These are phyloP conservation scores for Microstroma glucosiphilum DNA, from an alignment of 1,284 basidiomycete species.

Conservation along the genomic window DNA sequence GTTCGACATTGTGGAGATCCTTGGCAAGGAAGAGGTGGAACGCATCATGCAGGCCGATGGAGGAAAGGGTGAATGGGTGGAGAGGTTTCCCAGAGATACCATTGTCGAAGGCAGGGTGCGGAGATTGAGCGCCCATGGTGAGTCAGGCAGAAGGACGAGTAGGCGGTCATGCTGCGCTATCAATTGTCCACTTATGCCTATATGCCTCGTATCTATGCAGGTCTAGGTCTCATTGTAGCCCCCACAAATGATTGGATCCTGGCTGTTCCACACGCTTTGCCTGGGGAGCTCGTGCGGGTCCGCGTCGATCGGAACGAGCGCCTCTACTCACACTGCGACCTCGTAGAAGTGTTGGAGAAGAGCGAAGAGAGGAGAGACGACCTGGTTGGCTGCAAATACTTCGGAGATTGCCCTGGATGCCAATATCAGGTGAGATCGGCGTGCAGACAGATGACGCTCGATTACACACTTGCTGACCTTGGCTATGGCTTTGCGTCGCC, in stretches of 20 bases:
- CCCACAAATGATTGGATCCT: slow-evolving; percentile 39
- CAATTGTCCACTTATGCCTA: too few species aligned
- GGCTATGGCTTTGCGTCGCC: not conserved
- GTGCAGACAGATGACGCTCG: not conserved
- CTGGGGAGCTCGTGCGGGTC: slow-evolving; percentile 35
- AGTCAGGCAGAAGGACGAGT: not conserved
- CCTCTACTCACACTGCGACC: slow-evolving; percentile 32
- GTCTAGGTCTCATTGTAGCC: slow-evolving; percentile 39
- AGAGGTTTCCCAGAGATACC: slow-evolving; percentile 28
- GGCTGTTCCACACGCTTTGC: slow-evolving; percentile 39
- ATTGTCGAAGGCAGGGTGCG: slow-evolving; percentile 32
- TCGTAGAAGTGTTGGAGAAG: slow-evolving; percentile 25
- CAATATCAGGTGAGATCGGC: slow-evolving; percentile 30
- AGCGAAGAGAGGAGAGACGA: slow-evolving; percentile 22
- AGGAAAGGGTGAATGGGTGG: slow-evolving; percentile 27
- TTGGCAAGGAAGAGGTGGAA: slow-evolving; percentile 31
- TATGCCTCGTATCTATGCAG: not conserved
- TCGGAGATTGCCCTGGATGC: slow-evolving; percentile 46
- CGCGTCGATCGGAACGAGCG: slow-evolving; percentile 36
- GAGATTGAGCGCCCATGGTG: slow-evolving; percentile 43
- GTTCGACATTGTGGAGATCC: slow-evolving; percentile 41
- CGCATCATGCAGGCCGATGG: slow-evolving; percentile 24
- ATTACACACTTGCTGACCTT: not conserved
- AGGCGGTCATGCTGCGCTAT: too few species aligned
- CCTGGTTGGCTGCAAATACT: slow-evolving; percentile 45